Evolutionary conservation across 257 asterid genomes (phyloP), one percentile per base, ranked within the genome.

Genomic region (Solanum chilense): DNA sequence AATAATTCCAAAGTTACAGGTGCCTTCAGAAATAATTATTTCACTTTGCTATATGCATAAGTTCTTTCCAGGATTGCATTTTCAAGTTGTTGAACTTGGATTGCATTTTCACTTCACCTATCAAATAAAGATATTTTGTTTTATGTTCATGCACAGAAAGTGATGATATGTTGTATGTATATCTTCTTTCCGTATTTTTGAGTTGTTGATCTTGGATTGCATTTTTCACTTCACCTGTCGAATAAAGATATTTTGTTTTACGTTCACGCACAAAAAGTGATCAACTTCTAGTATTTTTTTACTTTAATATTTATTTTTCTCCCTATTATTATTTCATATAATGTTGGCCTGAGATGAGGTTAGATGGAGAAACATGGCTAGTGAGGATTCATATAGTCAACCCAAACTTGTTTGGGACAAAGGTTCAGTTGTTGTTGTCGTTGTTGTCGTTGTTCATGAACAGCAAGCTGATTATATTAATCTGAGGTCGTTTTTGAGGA

Each of bases 1-100:
- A 86, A 88, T 95, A 86, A 94, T 95, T 86, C 98, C 98, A 37
- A 95, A 93, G 86, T 88, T 95, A 47, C 98, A 95, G 98, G 98
- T 95, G 87, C 86, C 86, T 52, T 60, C 49, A 27, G 14, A 45
- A 29, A 33, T 75, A 23, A 58, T 47, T 41, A 49, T 21, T 25
- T 62, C 27, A 71, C 35, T 41, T 33, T 20, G 75, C 33, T 86
- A 29, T 20, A 74, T 86, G 62, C 39, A 29, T 14, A 49, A 18
- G 25, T 74, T 44, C 49, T 31, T 13, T 16, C 16, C 35, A 6
- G 49, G 7, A 20, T 86, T 47, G 35, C 82, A 85, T 47, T n/a
- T 16, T 85, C 27, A 68, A 33, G 47, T 47, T 80, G 68, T 47
- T 47, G 42, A 45, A 47, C 85, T 29, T 47, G 85, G n/a, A 37